phyloP scores from a whole-genome alignment of 1,139 yeast genomes.

The Zhuliangozyma blackwelliae region DNA sequence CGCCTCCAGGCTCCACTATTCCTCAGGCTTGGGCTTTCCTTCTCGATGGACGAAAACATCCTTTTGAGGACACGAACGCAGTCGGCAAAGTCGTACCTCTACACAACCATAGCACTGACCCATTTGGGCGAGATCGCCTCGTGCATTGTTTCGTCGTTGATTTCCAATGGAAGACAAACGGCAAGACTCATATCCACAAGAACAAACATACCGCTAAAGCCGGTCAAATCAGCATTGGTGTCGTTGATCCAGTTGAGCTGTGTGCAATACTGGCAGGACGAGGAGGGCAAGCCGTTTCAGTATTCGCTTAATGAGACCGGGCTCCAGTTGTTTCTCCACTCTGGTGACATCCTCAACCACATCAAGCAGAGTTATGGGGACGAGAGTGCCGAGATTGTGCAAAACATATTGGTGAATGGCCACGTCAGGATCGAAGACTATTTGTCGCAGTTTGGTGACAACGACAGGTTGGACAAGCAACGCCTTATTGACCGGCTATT shows the following conservation, averaged over 20 bases:
- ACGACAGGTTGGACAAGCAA: constrained; percentile 22
- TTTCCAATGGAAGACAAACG: constrained; percentile 57
- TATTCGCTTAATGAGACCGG: constrained; percentile 68
- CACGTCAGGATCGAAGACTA: constrained; percentile 63
- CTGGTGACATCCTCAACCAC: constrained; percentile 69
- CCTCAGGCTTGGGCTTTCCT: too few relatives aligned
- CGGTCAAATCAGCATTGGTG: constrained; percentile 56
- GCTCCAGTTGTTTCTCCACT: constrained; percentile 57
- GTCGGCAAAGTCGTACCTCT: constrained; percentile 60
- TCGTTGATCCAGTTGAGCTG: constrained; percentile 65
- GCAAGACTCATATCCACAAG: constrained; percentile 43
- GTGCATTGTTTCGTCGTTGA: constrained; percentile 46
- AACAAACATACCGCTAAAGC: constrained; percentile 37
- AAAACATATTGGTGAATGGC: constrained; percentile 62
- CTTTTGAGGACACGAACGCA: constrained; percentile 33
- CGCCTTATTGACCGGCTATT: constrained; percentile 43
- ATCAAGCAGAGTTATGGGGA: constrained; percentile 42
- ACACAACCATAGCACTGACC: constrained; percentile 48
- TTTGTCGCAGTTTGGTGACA: constrained; percentile 33
- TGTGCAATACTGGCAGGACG: constrained; percentile 50
- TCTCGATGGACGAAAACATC: constrained; percentile 10
- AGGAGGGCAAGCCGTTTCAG: constrained; percentile 31
- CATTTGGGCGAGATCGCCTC: constrained; percentile 67
- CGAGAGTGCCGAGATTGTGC: constrained; percentile 63
- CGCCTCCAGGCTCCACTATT: too few relatives aligned